phyloP scores from a whole-genome alignment of 371 early-diverging fungal genomes.

The Mortierella sp. region DNA sequence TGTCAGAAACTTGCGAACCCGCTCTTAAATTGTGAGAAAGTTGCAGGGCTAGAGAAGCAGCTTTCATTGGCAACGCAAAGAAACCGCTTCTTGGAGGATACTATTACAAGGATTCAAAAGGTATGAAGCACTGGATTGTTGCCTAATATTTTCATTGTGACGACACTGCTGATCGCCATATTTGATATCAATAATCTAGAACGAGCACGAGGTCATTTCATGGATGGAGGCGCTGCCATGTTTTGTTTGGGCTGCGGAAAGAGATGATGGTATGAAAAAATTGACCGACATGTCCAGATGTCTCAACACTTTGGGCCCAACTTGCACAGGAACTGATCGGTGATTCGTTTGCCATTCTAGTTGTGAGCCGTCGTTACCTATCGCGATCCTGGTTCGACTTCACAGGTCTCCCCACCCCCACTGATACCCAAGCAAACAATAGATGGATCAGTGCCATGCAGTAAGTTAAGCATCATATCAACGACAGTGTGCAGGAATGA shows the following conservation, averaged over 20 bases:
- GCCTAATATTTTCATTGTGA: not conserved
- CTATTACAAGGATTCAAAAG: constrained; percentile 40
- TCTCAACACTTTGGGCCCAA: too few species aligned
- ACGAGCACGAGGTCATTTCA: constrained; percentile 45
- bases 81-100: constrained; percentile 38
- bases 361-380: constrained; percentile 43
- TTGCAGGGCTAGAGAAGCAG: constrained; percentile 28
- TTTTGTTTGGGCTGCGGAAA: constrained; percentile 51
- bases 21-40: constrained; percentile 33
- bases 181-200: constrained; percentile 14
- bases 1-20: constrained; percentile 38
- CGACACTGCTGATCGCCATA: not conserved
- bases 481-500: not conserved
- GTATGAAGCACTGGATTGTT: constrained; percentile 6
- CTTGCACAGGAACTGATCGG: not conserved
- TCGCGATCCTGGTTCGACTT: constrained; percentile 52
- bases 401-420: constrained; percentile 46
- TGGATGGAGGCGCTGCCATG: constrained; percentile 53
- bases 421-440: constrained; percentile 34
- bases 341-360: constrained; percentile 1
- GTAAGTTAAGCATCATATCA: constrained; percentile 22
- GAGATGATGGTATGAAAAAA: constrained; percentile 29
- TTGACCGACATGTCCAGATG: not conserved
- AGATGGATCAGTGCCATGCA: constrained; percentile 53
- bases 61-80: constrained; percentile 33